Evolutionary conservation across 805 yeast species (phyloP).

Genomic region (Pichia membranifaciens): DNA sequence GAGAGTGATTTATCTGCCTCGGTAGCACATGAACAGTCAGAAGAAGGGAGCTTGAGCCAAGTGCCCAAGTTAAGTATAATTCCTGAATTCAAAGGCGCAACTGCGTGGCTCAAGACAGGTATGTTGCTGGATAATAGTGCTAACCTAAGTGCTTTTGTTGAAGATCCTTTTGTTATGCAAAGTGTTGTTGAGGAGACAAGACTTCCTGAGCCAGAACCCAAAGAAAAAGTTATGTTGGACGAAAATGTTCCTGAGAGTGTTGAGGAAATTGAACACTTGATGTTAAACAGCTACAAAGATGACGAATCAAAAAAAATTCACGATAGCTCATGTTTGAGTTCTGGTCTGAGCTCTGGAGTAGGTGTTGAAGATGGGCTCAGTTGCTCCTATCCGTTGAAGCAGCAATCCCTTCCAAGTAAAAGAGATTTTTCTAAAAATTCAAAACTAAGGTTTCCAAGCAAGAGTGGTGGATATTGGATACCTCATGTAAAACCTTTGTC

Average conservation of each 20-base stretch:
- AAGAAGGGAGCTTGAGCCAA: neutral
- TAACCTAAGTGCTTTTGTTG: neutral
- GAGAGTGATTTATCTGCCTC: neutral
- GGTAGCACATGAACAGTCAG: neutral
- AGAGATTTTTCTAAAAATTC: slow-evolving; percentile 1
- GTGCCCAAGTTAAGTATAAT: neutral
- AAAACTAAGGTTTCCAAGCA: slow-evolving; percentile 1
- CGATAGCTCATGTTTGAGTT: neutral
- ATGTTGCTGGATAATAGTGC: neutral
- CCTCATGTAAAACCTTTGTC: slow-evolving; percentile 4
- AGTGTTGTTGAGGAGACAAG: too few species aligned
- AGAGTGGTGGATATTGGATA: neutral
- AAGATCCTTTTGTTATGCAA: neutral
- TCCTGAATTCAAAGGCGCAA: slow-evolving; percentile 1
- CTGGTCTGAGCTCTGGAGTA: slow-evolving; percentile 1
- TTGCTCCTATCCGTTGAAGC: neutral
- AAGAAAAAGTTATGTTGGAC: too few species aligned
- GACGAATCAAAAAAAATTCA: neutral
- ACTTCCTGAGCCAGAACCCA: too few species aligned
- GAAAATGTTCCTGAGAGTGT: neutral
- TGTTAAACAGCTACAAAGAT: neutral
- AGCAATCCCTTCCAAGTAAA: neutral
- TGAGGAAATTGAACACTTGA: neutral
- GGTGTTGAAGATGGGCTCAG: neutral
- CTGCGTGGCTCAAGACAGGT: slow-evolving; percentile 1